A percentile compares a stretch with the other conserved stretches of the same genome.
These are phyloP conservation scores for Austroboletus festivus DNA, from an alignment of 768 basidiomycete species.

Conservation along the genomic window DNA sequence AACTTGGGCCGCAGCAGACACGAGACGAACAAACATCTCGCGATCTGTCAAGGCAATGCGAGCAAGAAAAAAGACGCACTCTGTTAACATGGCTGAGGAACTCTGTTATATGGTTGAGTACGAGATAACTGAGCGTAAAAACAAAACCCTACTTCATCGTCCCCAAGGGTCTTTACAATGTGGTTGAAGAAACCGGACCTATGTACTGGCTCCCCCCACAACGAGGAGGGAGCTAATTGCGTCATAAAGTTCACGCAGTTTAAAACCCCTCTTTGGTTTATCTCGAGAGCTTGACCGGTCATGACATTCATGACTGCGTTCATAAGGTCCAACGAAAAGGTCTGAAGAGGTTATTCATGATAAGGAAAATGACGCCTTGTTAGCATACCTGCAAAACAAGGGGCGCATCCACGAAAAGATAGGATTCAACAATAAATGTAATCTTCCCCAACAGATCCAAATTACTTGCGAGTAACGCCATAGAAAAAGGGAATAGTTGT, in stretches of 20 bases:
- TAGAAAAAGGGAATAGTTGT: conserved; percentile 61
- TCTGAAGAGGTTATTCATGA: conserved; percentile 35
- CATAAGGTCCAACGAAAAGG: conserved; percentile 54
- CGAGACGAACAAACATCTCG: conserved; percentile 66
- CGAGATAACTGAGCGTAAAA: conserved; percentile 1
- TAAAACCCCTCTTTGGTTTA: conserved; percentile 65
- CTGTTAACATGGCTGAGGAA: conserved; percentile 45
- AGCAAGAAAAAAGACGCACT: conserved; percentile 71
- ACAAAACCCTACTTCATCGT: conserved; percentile 56
- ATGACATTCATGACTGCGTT: conserved; percentile 52
- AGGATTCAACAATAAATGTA: conserved; percentile 68
- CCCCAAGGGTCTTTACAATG: conserved; percentile 55
- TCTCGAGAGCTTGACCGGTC: conserved; percentile 42
- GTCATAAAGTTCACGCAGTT: conserved; percentile 55
- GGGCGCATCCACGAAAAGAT: conserved; percentile 67
- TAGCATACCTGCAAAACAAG: conserved; percentile 58
- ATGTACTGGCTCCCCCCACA: conserved; percentile 77
- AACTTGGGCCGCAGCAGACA: conserved; percentile 55
- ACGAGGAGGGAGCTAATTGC: conserved; percentile 56
- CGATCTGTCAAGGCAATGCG: conserved; percentile 68
- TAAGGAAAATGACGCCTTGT: not conserved
- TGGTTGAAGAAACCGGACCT: conserved; percentile 67
- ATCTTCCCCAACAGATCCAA: conserved; percentile 72
- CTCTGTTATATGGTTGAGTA: conserved; percentile 23
- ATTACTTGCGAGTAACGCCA: conserved; percentile 61